Percentiles rank a stretch among this genome's conserved stretches.
Evolutionary conservation across 1,139 yeast species (phyloP).

Genomic region (Zhuliangozyma parablackwelliae): DNA sequence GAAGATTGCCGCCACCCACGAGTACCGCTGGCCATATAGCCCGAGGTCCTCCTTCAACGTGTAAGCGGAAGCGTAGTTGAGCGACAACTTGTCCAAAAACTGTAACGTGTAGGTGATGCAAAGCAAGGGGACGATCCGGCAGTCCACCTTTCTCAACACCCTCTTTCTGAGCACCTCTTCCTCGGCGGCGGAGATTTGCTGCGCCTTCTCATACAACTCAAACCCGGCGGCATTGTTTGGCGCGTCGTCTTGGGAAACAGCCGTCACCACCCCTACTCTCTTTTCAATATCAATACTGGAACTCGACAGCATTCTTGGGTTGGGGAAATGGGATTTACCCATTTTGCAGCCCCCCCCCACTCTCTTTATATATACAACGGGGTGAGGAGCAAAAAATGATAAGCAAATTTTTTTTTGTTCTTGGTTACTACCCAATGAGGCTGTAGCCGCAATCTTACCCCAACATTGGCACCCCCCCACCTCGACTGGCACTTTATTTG

Average conservation of each 20-base stretch:
- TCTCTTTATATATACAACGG: no score
- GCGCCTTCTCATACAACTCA: slow-evolving; percentile 26
- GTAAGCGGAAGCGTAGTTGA: slow-evolving; percentile 32
- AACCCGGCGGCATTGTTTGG: slow-evolving; percentile 18
- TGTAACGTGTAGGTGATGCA: slow-evolving; percentile 47
- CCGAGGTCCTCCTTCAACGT: slow-evolving; percentile 20
- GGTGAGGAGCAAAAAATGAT: no score
- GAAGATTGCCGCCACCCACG: slow-evolving; percentile 60
- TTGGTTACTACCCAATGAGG: no score
- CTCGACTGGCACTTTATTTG: no score
- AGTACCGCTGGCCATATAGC: slow-evolving; percentile 19
- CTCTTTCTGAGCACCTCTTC: slow-evolving; percentile 15
- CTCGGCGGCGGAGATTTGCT: slow-evolving; percentile 23
- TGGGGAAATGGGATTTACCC: no score
- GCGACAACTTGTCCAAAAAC: slow-evolving; percentile 46
- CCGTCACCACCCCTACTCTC: no score
- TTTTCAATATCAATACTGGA: background rate
- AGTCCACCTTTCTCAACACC: slow-evolving; percentile 37
- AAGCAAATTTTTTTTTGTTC: no score
- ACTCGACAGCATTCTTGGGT: background rate
- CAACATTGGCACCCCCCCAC: no score
- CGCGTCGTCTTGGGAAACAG: no score
- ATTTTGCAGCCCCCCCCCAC: no score
- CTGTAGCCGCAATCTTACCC: no score
- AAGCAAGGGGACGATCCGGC: slow-evolving; percentile 37